phyloP scores from a whole-genome alignment of 2,329 filamentous ascomycete species.

The Davidsoniella neocaledoniae region DNA sequence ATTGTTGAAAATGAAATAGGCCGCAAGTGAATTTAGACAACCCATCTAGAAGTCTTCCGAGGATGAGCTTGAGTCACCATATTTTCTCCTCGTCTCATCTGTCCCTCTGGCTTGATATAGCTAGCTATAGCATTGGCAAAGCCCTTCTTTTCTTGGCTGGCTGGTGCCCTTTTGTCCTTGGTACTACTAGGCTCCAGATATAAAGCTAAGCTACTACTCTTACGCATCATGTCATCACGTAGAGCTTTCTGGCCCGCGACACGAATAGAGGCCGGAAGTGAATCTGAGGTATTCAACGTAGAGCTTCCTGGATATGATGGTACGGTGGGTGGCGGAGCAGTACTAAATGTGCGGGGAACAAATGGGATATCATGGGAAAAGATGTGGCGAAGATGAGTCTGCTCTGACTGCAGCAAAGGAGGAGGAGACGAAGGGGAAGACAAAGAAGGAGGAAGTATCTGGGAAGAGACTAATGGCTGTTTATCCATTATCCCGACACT shows the following conservation, averaged over 20 bases:
- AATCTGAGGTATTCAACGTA: too few relatives aligned
- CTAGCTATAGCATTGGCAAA: neutral
- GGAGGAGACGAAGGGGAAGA: too few relatives aligned
- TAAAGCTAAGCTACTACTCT: neutral
- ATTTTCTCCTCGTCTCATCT: neutral
- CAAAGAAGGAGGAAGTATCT: too few relatives aligned
- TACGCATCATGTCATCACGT: neutral
- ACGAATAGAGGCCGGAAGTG: neutral
- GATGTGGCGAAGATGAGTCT: neutral
- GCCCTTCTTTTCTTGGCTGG: neutral
- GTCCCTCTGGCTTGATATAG: slow-evolving; percentile 5
- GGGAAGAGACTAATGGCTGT: too few relatives aligned
- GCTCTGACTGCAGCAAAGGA: too few relatives aligned
- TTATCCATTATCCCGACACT: neutral
- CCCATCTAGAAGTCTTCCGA: neutral
- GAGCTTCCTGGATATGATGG: too few relatives aligned
- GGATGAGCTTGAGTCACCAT: neutral
- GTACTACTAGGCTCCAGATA: neutral
- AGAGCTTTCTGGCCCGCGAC: neutral
- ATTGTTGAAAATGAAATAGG: too few relatives aligned
- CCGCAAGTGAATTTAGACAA: too few relatives aligned
- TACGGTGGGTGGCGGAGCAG: neutral
- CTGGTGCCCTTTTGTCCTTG: neutral
- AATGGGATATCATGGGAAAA: slow-evolving; percentile 1
- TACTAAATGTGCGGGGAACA: neutral